Percentiles rank a stretch among this genome's conserved stretches.
Conservation (phyloP, 2,329 filamentous ascomycete species). For the Ilyonectria mors-panacis region DNA sequence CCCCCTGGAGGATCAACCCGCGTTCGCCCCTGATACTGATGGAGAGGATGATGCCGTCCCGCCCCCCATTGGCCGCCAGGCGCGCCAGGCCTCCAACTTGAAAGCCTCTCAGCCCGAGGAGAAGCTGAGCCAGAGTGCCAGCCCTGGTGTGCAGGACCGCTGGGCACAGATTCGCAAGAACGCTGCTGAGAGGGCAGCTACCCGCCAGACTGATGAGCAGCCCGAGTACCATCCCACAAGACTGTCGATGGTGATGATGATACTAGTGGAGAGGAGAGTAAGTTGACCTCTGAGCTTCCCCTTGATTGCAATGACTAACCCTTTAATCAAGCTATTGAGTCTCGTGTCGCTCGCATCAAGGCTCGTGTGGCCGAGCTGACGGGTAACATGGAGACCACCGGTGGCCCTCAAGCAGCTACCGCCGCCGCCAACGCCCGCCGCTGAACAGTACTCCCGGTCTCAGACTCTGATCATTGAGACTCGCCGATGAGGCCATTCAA, state of each 20-base stretch:
- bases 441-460: constrained; percentile 26
- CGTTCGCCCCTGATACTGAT: constrained; percentile 78
- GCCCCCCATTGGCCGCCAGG: constrained; percentile 66
- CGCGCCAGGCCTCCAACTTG: constrained; percentile 45
- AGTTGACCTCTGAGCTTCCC: constrained; percentile 58
- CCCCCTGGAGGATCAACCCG: constrained; percentile 87
- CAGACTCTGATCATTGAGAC: constrained; percentile 13
- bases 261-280: constrained; percentile 95
- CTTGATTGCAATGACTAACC: constrained; percentile 40
- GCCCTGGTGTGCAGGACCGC: constrained; percentile 73
- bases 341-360: constrained; percentile 96
- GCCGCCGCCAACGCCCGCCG: constrained; percentile 38
- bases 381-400: constrained; percentile 79
- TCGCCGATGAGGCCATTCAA: constrained; percentile 18
- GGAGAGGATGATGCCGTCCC: constrained; percentile 66
- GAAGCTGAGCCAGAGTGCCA: constrained; percentile 52
- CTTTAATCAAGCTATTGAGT: constrained; percentile 83
- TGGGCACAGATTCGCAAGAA: constrained; percentile 98
- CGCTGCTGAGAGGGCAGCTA: constrained; percentile 83
- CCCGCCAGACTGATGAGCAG: constrained; percentile 76
- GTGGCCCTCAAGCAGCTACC: constrained; percentile 51
- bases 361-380: constrained; percentile 96
- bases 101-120: constrained; percentile 50
- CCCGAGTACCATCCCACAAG: constrained; percentile 69
- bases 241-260: constrained; percentile 81